phyloP scores from a whole-genome alignment of 2,329 filamentous ascomycete genomes.

The Penicillium sp. region DNA sequence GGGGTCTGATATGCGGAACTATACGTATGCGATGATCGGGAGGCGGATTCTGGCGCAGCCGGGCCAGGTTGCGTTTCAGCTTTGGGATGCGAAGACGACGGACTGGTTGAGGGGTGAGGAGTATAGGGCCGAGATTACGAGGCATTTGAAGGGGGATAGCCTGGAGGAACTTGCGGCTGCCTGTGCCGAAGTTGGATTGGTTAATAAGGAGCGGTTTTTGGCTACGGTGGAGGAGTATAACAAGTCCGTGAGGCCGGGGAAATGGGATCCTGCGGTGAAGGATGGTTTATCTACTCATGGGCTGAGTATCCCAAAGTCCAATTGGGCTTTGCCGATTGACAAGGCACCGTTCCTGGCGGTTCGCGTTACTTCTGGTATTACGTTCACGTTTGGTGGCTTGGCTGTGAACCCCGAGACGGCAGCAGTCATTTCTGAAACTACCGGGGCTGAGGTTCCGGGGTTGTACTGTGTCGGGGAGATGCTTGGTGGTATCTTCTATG shows the following conservation, averaged over 20 bases:
- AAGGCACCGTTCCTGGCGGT: conserved; percentile 61
- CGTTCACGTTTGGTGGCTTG: conserved; percentile 67
- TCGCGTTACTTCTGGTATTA: conserved; percentile 64
- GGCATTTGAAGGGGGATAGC: conserved; percentile 51
- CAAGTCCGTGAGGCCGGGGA: conserved; percentile 49
- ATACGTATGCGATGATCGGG: conserved; percentile 66
- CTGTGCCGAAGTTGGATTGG: conserved; percentile 49
- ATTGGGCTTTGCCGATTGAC: conserved; percentile 63
- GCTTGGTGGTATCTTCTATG: conserved; percentile 63
- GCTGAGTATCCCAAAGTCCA: conserved; percentile 58
- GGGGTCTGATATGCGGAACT: conserved; percentile 63
- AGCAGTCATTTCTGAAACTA: conserved; percentile 50
- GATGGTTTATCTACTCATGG: conserved; percentile 51
- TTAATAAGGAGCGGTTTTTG: conserved; percentile 48
- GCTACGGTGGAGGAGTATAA: conserved; percentile 58
- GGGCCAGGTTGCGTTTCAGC: conserved; percentile 59
- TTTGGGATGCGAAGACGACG: conserved; percentile 58
- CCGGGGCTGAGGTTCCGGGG: conserved; percentile 50
- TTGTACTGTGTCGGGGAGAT: conserved; percentile 65
- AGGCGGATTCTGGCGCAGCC: conserved; percentile 61
- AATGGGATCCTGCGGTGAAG: conserved; percentile 60
- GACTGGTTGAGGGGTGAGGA: conserved; percentile 60
- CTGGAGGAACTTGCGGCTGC: conserved; percentile 58
- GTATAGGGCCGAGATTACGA: conserved; percentile 58
- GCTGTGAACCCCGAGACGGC: conserved; percentile 56